These are phyloP conservation scores for Bryopsis sp. DNA, from an alignment of 139 green algal species.

Conservation along the genomic window DNA sequence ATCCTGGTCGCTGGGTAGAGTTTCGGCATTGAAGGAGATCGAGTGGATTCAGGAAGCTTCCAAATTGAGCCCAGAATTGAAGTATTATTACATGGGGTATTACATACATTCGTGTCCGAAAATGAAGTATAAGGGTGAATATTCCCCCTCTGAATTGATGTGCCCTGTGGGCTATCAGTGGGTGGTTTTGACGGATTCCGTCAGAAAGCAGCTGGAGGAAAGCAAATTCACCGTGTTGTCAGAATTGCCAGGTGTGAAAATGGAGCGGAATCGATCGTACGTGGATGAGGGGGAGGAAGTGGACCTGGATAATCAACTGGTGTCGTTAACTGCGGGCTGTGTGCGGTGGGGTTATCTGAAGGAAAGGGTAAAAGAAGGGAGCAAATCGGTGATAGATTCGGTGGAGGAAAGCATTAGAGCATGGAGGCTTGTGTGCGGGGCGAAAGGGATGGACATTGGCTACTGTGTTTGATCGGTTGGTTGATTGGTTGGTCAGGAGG, in stretches of 20 bases:
- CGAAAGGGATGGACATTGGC: too few relatives aligned
- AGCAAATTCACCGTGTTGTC: neutral
- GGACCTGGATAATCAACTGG: too few relatives aligned
- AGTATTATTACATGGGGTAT: slow-evolving; percentile 90
- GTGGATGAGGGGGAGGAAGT: too few relatives aligned
- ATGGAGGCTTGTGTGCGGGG: too few relatives aligned
- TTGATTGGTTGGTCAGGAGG: too few relatives aligned
- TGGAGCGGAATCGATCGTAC: neutral
- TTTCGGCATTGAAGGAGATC: slow-evolving; percentile 72
- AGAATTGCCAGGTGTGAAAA: slow-evolving; percentile 9
- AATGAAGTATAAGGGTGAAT: slow-evolving; percentile 88
- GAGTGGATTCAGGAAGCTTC: slow-evolving; percentile 54
- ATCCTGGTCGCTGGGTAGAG: slow-evolving; percentile 60
- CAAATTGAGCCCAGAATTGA: slow-evolving; percentile 34
- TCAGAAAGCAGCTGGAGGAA: neutral
- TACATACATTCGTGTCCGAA: slow-evolving; percentile 93
- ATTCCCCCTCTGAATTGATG: slow-evolving; percentile 77
- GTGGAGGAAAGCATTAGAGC: too few relatives aligned
- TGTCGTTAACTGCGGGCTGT: too few relatives aligned
- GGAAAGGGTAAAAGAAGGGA: too few relatives aligned
- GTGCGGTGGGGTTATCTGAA: too few relatives aligned
- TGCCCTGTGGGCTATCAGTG: slow-evolving; percentile 52
- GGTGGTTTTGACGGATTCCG: neutral
- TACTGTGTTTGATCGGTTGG: too few relatives aligned
- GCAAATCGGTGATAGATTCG: too few relatives aligned